phyloP scores from a whole-genome alignment of 345 rosid species.

The Linum trigynum region DNA sequence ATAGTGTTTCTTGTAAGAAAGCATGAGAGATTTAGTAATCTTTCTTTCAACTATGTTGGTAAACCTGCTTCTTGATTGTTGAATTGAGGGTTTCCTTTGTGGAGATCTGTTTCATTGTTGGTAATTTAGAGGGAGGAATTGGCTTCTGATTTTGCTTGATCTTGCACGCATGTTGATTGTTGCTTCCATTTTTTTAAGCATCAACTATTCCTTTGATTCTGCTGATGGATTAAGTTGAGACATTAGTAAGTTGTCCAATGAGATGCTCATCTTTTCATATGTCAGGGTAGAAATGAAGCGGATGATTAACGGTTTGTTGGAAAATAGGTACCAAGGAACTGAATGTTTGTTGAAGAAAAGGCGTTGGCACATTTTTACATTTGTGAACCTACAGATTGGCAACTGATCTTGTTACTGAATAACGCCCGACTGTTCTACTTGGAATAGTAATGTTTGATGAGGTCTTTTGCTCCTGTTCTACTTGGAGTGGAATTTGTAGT shows the following conservation, averaged over 20 bases:
- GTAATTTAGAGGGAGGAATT: not conserved
- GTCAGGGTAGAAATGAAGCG: not conserved
- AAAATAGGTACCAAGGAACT: no score
- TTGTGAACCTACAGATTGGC: no score
- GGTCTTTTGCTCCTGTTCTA: not conserved
- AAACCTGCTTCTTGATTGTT: not conserved
- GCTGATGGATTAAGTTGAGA: not conserved
- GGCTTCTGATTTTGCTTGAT: not conserved
- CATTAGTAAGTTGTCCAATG: not conserved
- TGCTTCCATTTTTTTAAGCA: not conserved
- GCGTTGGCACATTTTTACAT: no score
- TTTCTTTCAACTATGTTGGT: not conserved
- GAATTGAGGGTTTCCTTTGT: not conserved
- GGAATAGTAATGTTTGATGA: no score
- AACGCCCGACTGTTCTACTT: no score
- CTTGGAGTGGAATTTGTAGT: not conserved
- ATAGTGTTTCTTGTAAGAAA: not conserved
- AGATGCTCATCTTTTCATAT: not conserved
- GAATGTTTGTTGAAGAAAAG: no score
- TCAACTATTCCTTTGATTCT: not conserved
- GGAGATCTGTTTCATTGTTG: not conserved
- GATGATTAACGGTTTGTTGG: no score
- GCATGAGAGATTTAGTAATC: not conserved
- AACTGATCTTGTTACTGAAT: no score
- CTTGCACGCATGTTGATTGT: not conserved